Evolutionary conservation across 202 grass and related monocot genomes (phyloP).

Genomic region (Zizania palustris): DNA sequence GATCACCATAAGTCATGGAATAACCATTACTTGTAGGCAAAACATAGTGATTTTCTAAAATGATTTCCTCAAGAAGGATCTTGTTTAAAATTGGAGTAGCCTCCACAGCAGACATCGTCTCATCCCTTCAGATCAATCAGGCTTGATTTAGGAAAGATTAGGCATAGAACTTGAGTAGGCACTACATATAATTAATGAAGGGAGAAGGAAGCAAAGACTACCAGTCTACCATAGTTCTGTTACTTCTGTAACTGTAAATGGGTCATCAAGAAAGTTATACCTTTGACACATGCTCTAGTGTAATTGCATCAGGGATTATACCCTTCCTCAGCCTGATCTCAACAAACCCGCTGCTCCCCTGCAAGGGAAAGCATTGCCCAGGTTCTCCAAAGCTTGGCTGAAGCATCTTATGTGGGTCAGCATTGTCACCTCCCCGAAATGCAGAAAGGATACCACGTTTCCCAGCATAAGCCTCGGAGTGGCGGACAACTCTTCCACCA

Average conservation of each 20-base stretch:
- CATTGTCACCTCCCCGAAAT: slow-evolving; percentile 7
- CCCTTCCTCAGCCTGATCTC: slow-evolving; percentile 61
- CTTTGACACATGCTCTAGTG: slow-evolving; percentile 70
- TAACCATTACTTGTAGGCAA: too few relatives aligned
- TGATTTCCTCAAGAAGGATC: too few relatives aligned
- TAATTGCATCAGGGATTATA: slow-evolving; percentile 70
- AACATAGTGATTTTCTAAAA: too few relatives aligned
- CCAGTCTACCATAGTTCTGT: neutral
- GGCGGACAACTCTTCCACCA: slow-evolving; percentile 57
- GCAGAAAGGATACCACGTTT: slow-evolving; percentile 30
- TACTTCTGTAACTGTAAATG: too few relatives aligned
- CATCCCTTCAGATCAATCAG: neutral
- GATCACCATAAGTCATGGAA: too few relatives aligned
- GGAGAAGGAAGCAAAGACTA: neutral
- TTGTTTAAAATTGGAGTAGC: too few relatives aligned
- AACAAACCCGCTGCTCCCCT: slow-evolving; percentile 62
- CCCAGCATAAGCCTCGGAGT: slow-evolving; percentile 49
- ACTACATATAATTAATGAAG: neutral
- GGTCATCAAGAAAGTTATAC: slow-evolving; percentile 36
- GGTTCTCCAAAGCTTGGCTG: slow-evolving; percentile 74
- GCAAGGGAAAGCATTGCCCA: slow-evolving; percentile 65
- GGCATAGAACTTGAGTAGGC: neutral
- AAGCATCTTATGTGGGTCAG: slow-evolving; percentile 55
- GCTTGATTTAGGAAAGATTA: neutral
- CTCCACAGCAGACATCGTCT: neutral